Conservation (phyloP, 2,329 filamentous ascomycete species). For the Teratosphaeriaceae sp. region DNA sequence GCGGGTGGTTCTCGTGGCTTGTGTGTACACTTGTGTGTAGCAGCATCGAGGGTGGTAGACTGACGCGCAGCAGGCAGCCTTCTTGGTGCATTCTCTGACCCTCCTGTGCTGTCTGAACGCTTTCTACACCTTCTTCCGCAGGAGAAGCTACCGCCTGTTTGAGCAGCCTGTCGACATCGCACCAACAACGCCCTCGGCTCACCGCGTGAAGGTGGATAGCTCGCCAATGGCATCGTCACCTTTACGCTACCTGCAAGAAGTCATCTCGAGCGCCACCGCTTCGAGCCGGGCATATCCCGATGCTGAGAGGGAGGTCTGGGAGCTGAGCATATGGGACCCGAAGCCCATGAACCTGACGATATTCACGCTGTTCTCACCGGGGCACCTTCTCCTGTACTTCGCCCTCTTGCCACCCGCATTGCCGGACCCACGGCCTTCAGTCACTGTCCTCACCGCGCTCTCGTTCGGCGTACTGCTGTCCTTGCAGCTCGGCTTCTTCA, state of each 20-base stretch:
- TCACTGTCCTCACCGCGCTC: slow-evolving; percentile 79
- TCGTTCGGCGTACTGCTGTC: slow-evolving; percentile 69
- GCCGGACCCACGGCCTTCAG: slow-evolving; percentile 73
- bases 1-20: slow-evolving; percentile 61
- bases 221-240: slow-evolving; percentile 73
- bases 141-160: slow-evolving; percentile 84
- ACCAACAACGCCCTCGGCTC: slow-evolving; percentile 76
- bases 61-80: slow-evolving; percentile 35
- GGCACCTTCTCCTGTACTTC: slow-evolving; percentile 86
- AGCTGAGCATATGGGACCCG: slow-evolving; percentile 89
- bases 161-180: slow-evolving; percentile 72
- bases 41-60: no score
- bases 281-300: slow-evolving; percentile 79
- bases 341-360: slow-evolving; percentile 73
- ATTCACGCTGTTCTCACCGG: slow-evolving; percentile 87
- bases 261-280: slow-evolving; percentile 62
- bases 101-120: slow-evolving; percentile 67
- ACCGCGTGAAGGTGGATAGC: slow-evolving; percentile 81
- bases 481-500: slow-evolving; percentile 66
- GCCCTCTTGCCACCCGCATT: slow-evolving; percentile 73
- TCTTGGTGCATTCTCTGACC: slow-evolving; percentile 64
- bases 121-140: slow-evolving; percentile 72
- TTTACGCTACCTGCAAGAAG: slow-evolving; percentile 62
- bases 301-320: slow-evolving; percentile 82
- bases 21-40: slow-evolving; percentile 33